These are phyloP conservation scores for Cercospora nicotianae DNA, from an alignment of 2,329 filamentous ascomycete genomes.

Conservation along the genomic window DNA sequence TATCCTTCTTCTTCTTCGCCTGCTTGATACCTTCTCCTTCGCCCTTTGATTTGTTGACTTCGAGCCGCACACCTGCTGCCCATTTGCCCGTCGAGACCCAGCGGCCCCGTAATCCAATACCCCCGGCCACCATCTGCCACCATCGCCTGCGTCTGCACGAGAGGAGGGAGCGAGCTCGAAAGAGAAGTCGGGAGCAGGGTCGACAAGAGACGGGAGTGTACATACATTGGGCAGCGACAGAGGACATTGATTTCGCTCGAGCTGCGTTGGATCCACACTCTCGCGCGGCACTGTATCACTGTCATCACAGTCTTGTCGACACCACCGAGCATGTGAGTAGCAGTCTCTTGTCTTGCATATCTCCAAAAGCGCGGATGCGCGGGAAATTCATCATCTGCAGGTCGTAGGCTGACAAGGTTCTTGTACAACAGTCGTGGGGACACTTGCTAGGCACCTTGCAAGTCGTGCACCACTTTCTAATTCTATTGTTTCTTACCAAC, in stretches of 20 bases:
- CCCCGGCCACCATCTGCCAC: conserved; percentile 11
- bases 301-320: conserved; percentile 9
- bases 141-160: conserved; percentile 8
- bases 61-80: conserved; percentile 12
- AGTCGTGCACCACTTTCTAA: conserved; percentile 21
- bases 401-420: neutral
- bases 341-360: neutral
- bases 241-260: conserved; percentile 16
- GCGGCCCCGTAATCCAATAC: conserved; percentile 16
- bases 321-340: conserved; percentile 21
- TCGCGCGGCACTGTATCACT: conserved; percentile 18
- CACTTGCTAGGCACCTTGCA: conserved; percentile 20
- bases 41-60: conserved; percentile 22
- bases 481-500: conserved; percentile 13
- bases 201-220: conserved; percentile 26
- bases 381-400: neutral
- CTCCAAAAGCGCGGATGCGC: neutral
- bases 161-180: conserved; percentile 9
- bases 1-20: conserved; percentile 21
- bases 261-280: conserved; percentile 12
- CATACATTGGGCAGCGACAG: conserved; percentile 23
- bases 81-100: conserved; percentile 13
- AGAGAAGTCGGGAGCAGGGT: conserved; percentile 7
- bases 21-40: conserved; percentile 22
- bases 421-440: conserved; percentile 15